Evolutionary conservation across 129 eudicot genomes (phyloP).

Genomic region (Ambrosia trifida): DNA sequence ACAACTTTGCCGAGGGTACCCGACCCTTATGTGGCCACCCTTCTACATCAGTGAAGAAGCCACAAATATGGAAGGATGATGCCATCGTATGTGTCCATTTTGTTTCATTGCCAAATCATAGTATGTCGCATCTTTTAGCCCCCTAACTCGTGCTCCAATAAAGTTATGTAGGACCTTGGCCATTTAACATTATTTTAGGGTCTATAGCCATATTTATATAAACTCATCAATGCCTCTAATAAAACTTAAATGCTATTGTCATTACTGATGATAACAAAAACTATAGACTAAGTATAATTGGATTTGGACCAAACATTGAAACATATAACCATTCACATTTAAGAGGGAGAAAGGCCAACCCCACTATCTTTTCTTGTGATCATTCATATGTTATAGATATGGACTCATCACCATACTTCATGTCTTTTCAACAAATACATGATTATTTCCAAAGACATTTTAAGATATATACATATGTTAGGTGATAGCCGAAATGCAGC

Average conservation of each 20-base stretch:
- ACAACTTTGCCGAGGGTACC: no score
- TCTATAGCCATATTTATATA: background rate
- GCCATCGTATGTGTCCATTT: no score
- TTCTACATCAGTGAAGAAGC: no score
- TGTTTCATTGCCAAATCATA: no score
- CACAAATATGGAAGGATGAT: no score
- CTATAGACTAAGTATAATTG: background rate
- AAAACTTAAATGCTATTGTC: conserved; percentile 10
- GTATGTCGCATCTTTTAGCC: no score
- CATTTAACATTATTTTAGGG: no score
- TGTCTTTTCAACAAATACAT: conserved; percentile 15
- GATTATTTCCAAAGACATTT: conserved; percentile 1
- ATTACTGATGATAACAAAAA: conserved; percentile 10
- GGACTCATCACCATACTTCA: conserved; percentile 17
- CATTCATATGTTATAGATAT: conserved; percentile 12
- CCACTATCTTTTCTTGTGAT: conserved; percentile 14
- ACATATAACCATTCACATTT: background rate
- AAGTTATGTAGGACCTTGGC: no score
- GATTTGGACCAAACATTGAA: background rate
- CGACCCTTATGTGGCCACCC: no score
- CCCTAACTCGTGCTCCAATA: no score
- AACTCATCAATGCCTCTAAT: background rate
- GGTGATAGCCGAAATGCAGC: background rate
- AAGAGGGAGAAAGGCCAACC: background rate
- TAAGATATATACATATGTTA: background rate